Base-by-base conservation (phyloP, 495 filamentous ascomycete genomes). In the Delitschia confertaspora region DNA sequence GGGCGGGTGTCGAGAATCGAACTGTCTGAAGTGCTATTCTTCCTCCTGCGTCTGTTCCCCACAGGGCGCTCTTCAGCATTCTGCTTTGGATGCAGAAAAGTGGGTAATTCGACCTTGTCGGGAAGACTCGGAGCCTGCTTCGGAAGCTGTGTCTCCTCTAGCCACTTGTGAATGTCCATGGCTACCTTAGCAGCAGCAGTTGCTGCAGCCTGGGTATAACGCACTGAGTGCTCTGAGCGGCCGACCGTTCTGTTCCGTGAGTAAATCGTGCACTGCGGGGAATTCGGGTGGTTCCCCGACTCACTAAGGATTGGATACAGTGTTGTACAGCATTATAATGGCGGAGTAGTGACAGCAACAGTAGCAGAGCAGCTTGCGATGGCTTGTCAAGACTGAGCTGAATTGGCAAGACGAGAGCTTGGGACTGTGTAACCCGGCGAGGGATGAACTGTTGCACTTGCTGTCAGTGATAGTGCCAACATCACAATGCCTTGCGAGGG, bases 21-120 rank as follows among this genome's bases (percentile, higher is more conserved):
- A 55, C 60, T 65, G 49, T 65, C 62, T 34, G 51, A 53, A 11
- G 54, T 56, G 4, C 42, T 43, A 3, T 39, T 45, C 42, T 55
- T 55, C 45, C 58, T 45, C 29, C 55, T 57, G 27, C 44, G 51
- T n/a, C 8, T 44, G 38, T 18, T 22, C 32, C 29, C 20, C 34
- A 42, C 29, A 8, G 13, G 36, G 18, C 4, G 36, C n/a, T n/a
- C n/a, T n/a, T n/a, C n/a, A 19, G 38, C 13, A 5, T 31, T 11
- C 24, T 42, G 16, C 37, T 50, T 42, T 8, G 36, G 38, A 36
- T 31, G 40, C 14, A 50, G 35, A n/a, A 45, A 47, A 11, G 37
- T 33, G 14, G 38, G 23, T 18, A 51, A 10, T 13, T 33, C 39
- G 20, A 45, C 27, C 41, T 46, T 36, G 16, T 44, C 42, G 26